Evolutionary conservation across 192 early-diverging fungal genomes (phyloP).

Genomic region (Coemansia sp.): DNA sequence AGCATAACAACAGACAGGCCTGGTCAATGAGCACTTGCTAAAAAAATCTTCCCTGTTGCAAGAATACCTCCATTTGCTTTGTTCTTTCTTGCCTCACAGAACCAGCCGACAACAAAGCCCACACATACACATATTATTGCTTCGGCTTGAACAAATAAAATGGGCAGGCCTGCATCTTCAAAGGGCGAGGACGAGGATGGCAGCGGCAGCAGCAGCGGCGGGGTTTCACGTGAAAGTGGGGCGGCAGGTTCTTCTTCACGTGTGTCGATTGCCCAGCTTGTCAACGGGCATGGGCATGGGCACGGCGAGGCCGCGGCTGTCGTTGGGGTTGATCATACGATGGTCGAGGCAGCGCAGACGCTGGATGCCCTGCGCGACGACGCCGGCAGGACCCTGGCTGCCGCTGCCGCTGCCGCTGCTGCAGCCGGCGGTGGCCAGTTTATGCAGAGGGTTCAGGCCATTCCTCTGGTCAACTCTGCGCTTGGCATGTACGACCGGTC

Average conservation of each 20-base stretch:
- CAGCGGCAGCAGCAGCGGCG: background rate
- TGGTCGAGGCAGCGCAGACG: conserved; percentile 27
- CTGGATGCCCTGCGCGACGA: conserved; percentile 15
- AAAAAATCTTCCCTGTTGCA: too few relatives aligned
- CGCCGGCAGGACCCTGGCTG: background rate
- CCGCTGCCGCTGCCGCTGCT: background rate
- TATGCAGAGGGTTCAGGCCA: conserved; percentile 71
- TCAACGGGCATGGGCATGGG: background rate
- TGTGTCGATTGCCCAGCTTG: conserved; percentile 32
- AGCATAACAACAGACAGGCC: too few relatives aligned
- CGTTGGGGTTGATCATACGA: conserved; percentile 21
- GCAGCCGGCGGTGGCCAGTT: conserved; percentile 48
- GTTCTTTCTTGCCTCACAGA: too few relatives aligned
- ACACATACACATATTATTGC: too few relatives aligned
- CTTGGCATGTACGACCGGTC: conserved; percentile 72
- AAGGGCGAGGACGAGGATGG: background rate
- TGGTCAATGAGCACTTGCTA: too few relatives aligned
- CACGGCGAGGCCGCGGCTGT: background rate
- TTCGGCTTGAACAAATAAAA: too few relatives aligned
- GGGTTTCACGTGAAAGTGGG: conserved; percentile 29
- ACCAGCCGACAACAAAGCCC: too few relatives aligned
- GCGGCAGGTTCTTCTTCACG: conserved; percentile 11
- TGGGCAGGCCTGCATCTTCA: too few relatives aligned
- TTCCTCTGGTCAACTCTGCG: conserved; percentile 77
- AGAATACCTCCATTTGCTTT: too few relatives aligned